A percentile compares a stretch with the other conserved stretches of the same genome.
Conservation (phyloP, 2,329 filamentous ascomycete genomes). For the Fusarium pseudoanthophilum region DNA sequence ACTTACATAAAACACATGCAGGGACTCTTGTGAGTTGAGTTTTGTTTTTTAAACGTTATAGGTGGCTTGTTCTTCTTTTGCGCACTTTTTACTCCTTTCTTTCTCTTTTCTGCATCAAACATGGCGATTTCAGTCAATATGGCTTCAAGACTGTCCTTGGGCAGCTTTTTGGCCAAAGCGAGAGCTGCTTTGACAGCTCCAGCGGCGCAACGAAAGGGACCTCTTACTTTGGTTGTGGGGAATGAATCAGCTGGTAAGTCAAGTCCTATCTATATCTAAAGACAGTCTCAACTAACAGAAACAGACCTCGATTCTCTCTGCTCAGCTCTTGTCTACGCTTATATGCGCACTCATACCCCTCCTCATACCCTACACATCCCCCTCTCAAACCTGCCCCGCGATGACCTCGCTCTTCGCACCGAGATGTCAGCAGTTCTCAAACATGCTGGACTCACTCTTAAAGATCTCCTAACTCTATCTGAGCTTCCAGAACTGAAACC, state of each 20-base stretch:
- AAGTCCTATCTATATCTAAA: background rate
- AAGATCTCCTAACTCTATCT: slow-evolving; percentile 72
- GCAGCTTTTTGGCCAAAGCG: slow-evolving; percentile 63
- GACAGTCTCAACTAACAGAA: background rate
- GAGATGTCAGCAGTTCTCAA: slow-evolving; percentile 75
- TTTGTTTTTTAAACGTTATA: background rate
- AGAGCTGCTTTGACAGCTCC: slow-evolving; percentile 58
- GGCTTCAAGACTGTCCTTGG: slow-evolving; percentile 54
- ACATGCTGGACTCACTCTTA: slow-evolving; percentile 66
- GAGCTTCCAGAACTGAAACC: slow-evolving; percentile 62
- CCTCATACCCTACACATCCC: slow-evolving; percentile 73
- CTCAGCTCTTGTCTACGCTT: slow-evolving; percentile 78
- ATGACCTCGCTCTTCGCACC: slow-evolving; percentile 76
- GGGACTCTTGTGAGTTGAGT: slow-evolving; percentile 14
- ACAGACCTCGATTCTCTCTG: slow-evolving; percentile 84
- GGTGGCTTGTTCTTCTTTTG: background rate
- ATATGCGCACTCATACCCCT: slow-evolving; percentile 71
- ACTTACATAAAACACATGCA: slow-evolving; percentile 21
- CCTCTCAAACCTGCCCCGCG: slow-evolving; percentile 74
- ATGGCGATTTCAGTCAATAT: slow-evolving; percentile 29
- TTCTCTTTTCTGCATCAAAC: background rate
- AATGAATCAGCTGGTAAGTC: slow-evolving; percentile 73
- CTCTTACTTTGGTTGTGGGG: slow-evolving; percentile 71
- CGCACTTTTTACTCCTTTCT: background rate
- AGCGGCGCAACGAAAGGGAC: slow-evolving; percentile 55